Percentiles rank a stretch among this genome's conserved stretches.
These are phyloP conservation scores for Lippia alba DNA, from an alignment of 305 asterid genomes.

Conservation along the genomic window DNA sequence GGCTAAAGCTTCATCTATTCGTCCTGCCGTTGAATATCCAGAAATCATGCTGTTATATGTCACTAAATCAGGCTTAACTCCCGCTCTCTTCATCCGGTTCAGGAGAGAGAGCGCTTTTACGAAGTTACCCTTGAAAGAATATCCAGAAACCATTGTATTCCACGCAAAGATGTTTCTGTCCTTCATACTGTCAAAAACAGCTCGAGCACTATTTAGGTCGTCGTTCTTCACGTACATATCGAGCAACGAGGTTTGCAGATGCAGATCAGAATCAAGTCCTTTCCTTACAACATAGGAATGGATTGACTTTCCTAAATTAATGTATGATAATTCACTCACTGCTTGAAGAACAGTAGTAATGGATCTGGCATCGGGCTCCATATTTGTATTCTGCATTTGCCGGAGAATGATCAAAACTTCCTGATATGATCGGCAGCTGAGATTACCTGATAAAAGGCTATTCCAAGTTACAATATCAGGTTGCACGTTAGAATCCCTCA, in stretches of 20 bases:
- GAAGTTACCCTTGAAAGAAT: conserved; percentile 50
- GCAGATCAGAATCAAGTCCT: conserved; percentile 46
- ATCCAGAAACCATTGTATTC: conserved; percentile 66
- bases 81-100: conserved; percentile 53
- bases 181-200: conserved; percentile 49
- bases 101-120: conserved; percentile 48
- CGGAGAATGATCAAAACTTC: conserved; percentile 27
- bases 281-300: conserved; percentile 39
- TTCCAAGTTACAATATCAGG: conserved; percentile 43
- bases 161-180: conserved; percentile 52
- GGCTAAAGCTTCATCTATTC: conserved; percentile 50
- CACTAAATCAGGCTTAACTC: conserved; percentile 42
- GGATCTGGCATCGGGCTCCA: conserved; percentile 35
- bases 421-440: conserved; percentile 26
- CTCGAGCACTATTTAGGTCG: conserved; percentile 46
- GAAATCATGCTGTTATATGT: conserved; percentile 64
- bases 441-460: conserved; percentile 34
- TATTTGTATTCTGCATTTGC: conserved; percentile 33
- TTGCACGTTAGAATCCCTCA: conserved; percentile 26
- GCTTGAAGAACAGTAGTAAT: conserved; percentile 35
- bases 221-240: conserved; percentile 67
- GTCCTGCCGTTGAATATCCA: conserved; percentile 55
- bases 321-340: conserved; percentile 32
- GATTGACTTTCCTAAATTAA: conserved; percentile 25
- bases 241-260: conserved; percentile 53